These are phyloP conservation scores for Hibiscus mutabilis DNA, from an alignment of 345 rosid species.

Conservation along the genomic window DNA sequence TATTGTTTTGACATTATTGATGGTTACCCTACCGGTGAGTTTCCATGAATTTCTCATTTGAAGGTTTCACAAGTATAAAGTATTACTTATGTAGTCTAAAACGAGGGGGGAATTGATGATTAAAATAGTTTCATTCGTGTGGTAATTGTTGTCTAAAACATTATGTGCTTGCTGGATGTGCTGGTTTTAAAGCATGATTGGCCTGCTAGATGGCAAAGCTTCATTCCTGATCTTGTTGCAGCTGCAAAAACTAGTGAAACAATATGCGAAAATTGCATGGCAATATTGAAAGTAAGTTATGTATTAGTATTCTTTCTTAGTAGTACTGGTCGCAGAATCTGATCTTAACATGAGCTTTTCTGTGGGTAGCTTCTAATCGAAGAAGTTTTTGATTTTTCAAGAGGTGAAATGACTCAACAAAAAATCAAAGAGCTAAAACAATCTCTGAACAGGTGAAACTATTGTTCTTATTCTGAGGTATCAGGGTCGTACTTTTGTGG, in stretches of 20 bases:
- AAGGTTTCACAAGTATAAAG: not conserved
- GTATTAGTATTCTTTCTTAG: not conserved
- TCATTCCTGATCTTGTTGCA: conserved; percentile 95
- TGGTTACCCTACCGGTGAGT: not conserved
- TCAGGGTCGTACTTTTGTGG: not conserved
- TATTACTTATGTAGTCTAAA: not conserved
- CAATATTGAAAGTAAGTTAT: conserved; percentile 68
- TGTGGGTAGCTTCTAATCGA: conserved; percentile 79
- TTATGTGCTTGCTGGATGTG: not conserved
- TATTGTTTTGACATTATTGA: not conserved
- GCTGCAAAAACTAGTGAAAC: conserved; percentile 99
- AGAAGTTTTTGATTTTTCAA: conserved; percentile 98
- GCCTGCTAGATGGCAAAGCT: conserved; percentile 98
- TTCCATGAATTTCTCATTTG: not conserved
- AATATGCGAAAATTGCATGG: conserved; percentile 98
- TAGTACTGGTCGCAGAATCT: not conserved
- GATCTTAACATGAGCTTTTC: conserved; percentile 10
- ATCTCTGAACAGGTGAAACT: conserved; percentile 72
- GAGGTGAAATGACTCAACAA: conserved; percentile 96
- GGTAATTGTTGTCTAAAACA: not conserved
- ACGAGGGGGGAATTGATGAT: not conserved
- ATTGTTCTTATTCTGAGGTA: not conserved
- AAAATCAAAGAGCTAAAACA: conserved; percentile 97
- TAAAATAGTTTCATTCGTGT: not conserved
- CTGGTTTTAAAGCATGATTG: conserved; percentile 98